Percentiles rank a stretch among this genome's conserved stretches.
Evolutionary conservation across 108 stramenopile genomes (phyloP).

Genomic region (Asterionellopsis glacialis): DNA sequence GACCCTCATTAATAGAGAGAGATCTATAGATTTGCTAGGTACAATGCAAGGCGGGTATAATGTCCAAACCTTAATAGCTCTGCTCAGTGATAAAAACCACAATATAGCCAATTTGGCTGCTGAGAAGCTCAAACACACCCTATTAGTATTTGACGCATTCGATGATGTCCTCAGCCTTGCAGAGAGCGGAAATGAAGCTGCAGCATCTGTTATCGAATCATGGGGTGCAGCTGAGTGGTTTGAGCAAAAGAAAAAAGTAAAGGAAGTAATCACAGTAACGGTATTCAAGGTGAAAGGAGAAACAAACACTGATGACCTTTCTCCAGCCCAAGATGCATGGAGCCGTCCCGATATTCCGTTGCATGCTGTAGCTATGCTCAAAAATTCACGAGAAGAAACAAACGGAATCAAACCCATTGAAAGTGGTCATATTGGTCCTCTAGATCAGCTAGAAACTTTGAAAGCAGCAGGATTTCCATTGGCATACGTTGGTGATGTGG

Average conservation of each 20-base stretch:
- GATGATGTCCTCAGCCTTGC: too few species aligned
- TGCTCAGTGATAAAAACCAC: constrained; percentile 51
- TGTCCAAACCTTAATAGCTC: constrained; percentile 74
- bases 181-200: constrained; percentile 69
- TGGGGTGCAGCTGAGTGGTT: constrained; percentile 96
- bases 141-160: constrained; percentile 92
- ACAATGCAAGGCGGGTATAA: constrained; percentile 99
- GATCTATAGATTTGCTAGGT: constrained; percentile 83
- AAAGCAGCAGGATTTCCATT: constrained; percentile 82
- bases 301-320: constrained; percentile 95
- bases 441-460: constrained; percentile 80
- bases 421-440: too few species aligned
- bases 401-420: constrained; percentile 71
- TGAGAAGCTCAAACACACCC: constrained; percentile 83
- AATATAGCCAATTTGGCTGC: constrained; percentile 69
- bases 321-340: constrained; percentile 96
- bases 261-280: constrained; percentile 89
- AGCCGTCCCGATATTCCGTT: constrained; percentile 94
- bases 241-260: constrained; percentile 68
- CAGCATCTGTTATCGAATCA: constrained; percentile 72
- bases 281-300: constrained; percentile 97
- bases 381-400: constrained; percentile 92
- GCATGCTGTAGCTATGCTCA: constrained; percentile 94
- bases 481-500: constrained; percentile 95
- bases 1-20: constrained; percentile 23